Conservation (phyloP, 2,329 filamentous ascomycete genomes). For the Beauveria brongniartii region DNA sequence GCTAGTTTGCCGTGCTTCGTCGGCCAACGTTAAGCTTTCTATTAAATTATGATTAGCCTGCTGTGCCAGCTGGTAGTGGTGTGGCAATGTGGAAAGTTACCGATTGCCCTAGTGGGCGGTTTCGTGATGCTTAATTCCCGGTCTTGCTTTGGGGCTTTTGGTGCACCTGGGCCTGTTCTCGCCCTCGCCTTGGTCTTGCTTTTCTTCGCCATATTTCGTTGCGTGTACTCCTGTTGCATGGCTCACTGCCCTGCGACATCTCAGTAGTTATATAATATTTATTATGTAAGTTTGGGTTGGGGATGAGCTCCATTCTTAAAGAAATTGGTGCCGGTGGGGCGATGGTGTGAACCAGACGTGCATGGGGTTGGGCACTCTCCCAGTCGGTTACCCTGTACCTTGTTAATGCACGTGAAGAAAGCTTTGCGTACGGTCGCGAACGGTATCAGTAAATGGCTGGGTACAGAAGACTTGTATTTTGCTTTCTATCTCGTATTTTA, state of each 20-base stretch:
- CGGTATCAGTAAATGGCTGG: no score
- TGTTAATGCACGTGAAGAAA: no score
- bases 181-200: neutral
- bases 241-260: neutral
- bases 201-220: neutral
- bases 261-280: no score
- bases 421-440: no score
- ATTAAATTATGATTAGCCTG: neutral
- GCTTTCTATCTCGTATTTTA: no score
- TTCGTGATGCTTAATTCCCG: neutral
- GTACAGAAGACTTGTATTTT: no score
- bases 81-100: neutral
- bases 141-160: neutral
- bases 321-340: no score
- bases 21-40: slow-evolving; percentile 16
- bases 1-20: slow-evolving; percentile 18
- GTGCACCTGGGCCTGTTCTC: no score
- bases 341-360: no score
- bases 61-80: neutral
- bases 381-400: no score
- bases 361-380: no score
- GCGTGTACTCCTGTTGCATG: neutral
- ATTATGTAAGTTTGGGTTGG: no score
- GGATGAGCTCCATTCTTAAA: neutral
- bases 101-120: neutral